Evolutionary conservation across 1,284 basidiomycete genomes (phyloP), one percentile per base, ranked within the genome.

Genomic region (Melampsora medusae): DNA sequence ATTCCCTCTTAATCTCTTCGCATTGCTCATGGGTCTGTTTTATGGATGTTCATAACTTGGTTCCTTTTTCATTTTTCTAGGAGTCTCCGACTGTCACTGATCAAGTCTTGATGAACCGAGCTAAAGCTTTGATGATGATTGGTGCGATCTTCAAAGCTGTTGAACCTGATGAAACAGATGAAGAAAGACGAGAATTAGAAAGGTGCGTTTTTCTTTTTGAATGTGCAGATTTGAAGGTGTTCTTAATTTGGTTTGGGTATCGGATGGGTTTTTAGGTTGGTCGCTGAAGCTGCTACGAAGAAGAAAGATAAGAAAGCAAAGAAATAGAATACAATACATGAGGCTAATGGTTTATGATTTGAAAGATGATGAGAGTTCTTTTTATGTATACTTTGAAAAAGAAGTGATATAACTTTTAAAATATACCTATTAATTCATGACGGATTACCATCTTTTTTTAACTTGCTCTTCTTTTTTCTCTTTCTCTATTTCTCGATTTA

Each of bases 131-230:
- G 46, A 84, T 96, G 77, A 84, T 91, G 16, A 90, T 91, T 61
- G 94, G 93, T 5, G 89, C 89, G 19, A 89, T 95, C 79, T 94
- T 97, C 86, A 95, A 94, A 83, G 85, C 86, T 2, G 88, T 91
- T 0, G 82, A 87, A 60, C 90, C 94, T 1, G 94, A 97, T 81
- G 93, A 93, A 82, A 89, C 91, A 14, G 93, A 95, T 81, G 90
- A 91, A 81, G 95, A 96, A 81, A 88, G 95, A 35, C 87, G 94
- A 71, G 93, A 97, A 83, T 88, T 97, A 49, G 94, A 97, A 84
- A 70, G 75, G 75, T 77, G 14, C 31, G 66, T 33, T n/a, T 9
- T 28, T 2, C 10, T 25, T 31, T 49, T 38, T 38, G 38, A 38
- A 38, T 38, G 12, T 12, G 2, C 28, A 28, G 28, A 28, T 28